Base-by-base conservation (phyloP, 768 basidiomycete species). In the Tulasnella sp. region DNA sequence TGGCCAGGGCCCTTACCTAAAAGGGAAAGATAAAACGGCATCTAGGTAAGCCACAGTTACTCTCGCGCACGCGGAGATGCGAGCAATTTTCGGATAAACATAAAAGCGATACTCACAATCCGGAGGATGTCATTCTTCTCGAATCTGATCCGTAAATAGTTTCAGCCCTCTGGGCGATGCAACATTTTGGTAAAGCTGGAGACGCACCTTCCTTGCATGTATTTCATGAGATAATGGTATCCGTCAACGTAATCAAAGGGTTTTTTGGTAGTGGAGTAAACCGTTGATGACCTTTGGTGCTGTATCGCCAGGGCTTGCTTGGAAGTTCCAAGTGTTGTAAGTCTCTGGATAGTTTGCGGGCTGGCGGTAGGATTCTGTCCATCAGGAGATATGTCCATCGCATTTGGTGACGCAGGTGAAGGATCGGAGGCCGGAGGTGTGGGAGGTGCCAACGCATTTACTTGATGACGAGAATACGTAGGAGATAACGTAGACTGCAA, bases 241-340 rank as follows among this genome's bases (percentile, higher is more conserved):
- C 90, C 90, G 69, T 95, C 84, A 13, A 89, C 93, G 61, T 96
- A 95, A 63, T 93, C 90, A 62, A 90, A 93, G 4, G 89, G 84
- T 61, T 75, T 72, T 13, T 79, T 72, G 41, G 75, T 78, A 63
- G 67, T 77, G 71, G 70, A 72, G 68, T 70, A 85, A 66, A 69
- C 74, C 68, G 69, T 79, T 72, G 53, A 75, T 60, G 54, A 19
- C 15, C 35, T 19, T 40, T 50, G 35, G 16, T 25, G 27, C 22
- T 25, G 48, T 16, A 40, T 42, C 16, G 31, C 16, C 19, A 29
- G 29, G 34, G 10, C 24, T 42, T 3, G 28, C 24, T 19, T 42
- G 24, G 16, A 16, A 13, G 28, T 35, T 27, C 40, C 13, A 42
- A 8, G 16, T 13, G 16, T 16, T 19, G 40, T 31, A 19, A 1